phyloP scores from a whole-genome alignment of 2,329 filamentous ascomycete species.

The Sclerotinia subarctica region DNA sequence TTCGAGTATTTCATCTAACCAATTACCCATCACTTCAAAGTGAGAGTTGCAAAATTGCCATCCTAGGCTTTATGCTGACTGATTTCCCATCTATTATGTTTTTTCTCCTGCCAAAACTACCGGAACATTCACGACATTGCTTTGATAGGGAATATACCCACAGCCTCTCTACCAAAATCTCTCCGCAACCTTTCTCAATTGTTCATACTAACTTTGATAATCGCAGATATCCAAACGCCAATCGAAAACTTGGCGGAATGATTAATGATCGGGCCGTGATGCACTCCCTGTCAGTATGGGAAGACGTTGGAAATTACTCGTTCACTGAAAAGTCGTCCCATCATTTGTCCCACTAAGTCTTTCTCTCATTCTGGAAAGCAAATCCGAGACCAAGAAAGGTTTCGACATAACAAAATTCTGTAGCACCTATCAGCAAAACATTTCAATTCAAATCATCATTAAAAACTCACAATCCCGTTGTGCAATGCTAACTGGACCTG shows the following conservation, averaged over 20 bases:
- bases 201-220: too few relatives aligned
- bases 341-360: constrained; percentile 20
- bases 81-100: not conserved
- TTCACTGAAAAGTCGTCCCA: constrained; percentile 7
- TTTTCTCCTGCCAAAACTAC: not conserved
- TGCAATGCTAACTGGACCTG: constrained; percentile 25
- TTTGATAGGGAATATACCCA: not conserved
- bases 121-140: not conserved
- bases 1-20: not conserved
- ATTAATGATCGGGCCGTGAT: not conserved
- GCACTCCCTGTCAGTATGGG: not conserved
- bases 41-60: not conserved
- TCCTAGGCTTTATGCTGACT: not conserved
- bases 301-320: not conserved
- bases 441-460: not conserved
- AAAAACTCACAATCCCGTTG: constrained; percentile 19
- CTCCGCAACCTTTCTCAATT: not conserved
- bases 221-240: not conserved
- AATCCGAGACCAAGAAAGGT: constrained; percentile 28
- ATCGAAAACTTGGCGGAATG: not conserved
- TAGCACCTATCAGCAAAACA: not conserved
- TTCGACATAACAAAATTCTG: constrained; percentile 31
- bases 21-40: not conserved
- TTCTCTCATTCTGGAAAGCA: constrained; percentile 30
- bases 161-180: not conserved